Evolutionary conservation across 164 flowering plant genomes (phyloP), one percentile per base, ranked within the genome.

Genomic region (Platanus orientalis): DNA sequence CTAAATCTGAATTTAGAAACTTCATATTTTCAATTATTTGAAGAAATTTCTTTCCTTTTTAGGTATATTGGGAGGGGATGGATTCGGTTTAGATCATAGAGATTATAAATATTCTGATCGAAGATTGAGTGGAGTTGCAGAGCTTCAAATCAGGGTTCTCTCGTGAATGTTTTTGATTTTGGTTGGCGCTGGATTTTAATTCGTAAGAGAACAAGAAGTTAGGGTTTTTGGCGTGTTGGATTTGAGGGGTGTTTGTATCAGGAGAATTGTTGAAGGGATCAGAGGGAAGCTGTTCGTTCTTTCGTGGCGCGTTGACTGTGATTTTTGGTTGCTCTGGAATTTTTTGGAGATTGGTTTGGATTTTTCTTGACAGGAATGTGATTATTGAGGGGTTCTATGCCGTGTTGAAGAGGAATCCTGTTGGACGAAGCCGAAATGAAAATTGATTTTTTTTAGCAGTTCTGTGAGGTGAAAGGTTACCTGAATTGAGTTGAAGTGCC

Each of bases 321-420:
- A 42, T 30, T 10, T 17, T 23, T 4, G 59, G n/a, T n/a, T n/a
- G 6, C 3, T 1, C n/a, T 12, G 58, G 5, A 7, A 10, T 17
- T 55, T 14, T 42, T 56, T 56, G 21, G 75, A 30, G 63, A 25
- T 44, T 44, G 64, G 52, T 26, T 80, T 70, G 45, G 68, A 69
- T 71, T 69, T n/a, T 69, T 28, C 62, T 61, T 73, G 55, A 61
- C 65, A 53, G 71, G 73, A 70, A 79, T 81, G 82, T 73, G 56
- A 68, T 25, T 63, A 47, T 44, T 68, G 67, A 73, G 84, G 84
- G 83, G 74, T 84, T 80, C 82, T 82, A 79, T 79, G 76, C 82
- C 19, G 29, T 28, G 65, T 44, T 60, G 85, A 76, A 61, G 86
- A 80, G 87, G 83, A 84, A 81, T 84, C 87, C 80, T 71, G 68